Evolutionary conservation across 148 eudicot genomes (phyloP), one percentile per base, ranked within the genome.

Genomic region (Chenopodium suecicum): DNA sequence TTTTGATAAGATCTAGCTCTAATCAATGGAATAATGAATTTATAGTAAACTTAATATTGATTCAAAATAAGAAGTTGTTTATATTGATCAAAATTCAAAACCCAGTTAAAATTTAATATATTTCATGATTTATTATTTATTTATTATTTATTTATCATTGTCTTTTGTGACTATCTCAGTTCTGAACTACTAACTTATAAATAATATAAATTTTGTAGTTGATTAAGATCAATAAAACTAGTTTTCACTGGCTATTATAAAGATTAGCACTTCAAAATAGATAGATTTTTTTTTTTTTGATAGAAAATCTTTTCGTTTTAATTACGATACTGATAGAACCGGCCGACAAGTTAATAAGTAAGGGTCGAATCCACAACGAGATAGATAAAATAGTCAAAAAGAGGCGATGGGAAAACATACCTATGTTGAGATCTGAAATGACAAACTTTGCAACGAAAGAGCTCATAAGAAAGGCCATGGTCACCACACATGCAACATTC

Each of bases 401-500:
- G 23, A 7, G 66, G 44, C 7, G 7, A 41, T 41, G n/a, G 66
- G 11, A 9, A 62, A 6, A 62, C 9, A 14, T 80, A 91, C 97
- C 94, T 89, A 91, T 93, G 97, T 82, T 93, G 97, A 74, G 91
- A 91, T 90, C 95, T 87, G 84, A 88, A 88, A 75, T 85, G 88
- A 80, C 97, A 93, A 72, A 86, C 78, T 86, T 89, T 88, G 92
- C 97, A 93, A 78, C 84, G 86, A 82, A 91, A 91, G 89, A 93
- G 97, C 58, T 90, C 88, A 72, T 77, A 75, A 37, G 93, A 85
- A 10, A 93, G 84, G 60, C 97, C 95, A 80, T 76, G 81, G 76
- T 93, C 97, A 52, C 95, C 95, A 73, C 97, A 93, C 97, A 93
- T 93, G 86, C 97, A 93, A 34, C 97, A 93, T 79, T 91, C 94